Conservation (phyloP, 352 stramenopile species). For the Phytopythium aichiense region DNA sequence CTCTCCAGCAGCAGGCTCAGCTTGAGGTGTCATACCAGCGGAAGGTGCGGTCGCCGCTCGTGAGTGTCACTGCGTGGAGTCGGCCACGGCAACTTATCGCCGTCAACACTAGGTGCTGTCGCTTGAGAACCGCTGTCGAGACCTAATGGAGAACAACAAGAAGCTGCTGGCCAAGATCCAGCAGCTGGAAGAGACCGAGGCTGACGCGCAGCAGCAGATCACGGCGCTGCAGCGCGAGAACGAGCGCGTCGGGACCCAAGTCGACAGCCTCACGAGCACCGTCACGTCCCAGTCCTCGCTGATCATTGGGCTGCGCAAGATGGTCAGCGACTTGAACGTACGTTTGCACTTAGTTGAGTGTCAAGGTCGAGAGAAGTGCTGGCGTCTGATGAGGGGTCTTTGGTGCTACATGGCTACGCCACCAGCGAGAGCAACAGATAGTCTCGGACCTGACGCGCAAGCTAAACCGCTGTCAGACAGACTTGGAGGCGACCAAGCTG, state of each 20-base stretch:
- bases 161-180: slow-evolving; percentile 63
- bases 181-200: slow-evolving; percentile 48
- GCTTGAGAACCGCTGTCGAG: slow-evolving; percentile 53
- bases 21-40: slow-evolving; percentile 64
- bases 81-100: not conserved
- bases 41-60: slow-evolving; percentile 24
- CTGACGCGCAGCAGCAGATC: slow-evolving; percentile 31
- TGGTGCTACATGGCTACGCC: not conserved
- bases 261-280: slow-evolving; percentile 42
- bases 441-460: slow-evolving; percentile 38
- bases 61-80: not conserved
- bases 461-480: slow-evolving; percentile 40
- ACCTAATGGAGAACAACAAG: slow-evolving; percentile 68
- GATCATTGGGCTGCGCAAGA: slow-evolving; percentile 54
- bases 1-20: slow-evolving; percentile 63
- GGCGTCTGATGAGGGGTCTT: not conserved
- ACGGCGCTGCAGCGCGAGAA: slow-evolving; percentile 38
- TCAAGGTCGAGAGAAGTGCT: not conserved
- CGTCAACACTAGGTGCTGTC: slow-evolving; percentile 36
- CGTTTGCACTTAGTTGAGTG: not conserved
- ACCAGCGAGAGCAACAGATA: slow-evolving; percentile 46
- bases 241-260: slow-evolving; percentile 24
- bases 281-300: slow-evolving; percentile 54
- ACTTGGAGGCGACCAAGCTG: slow-evolving; percentile 41
- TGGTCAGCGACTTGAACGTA: slow-evolving; percentile 47